Conservation (phyloP, 2,329 filamentous ascomycete species). For the Phoma sp. region DNA sequence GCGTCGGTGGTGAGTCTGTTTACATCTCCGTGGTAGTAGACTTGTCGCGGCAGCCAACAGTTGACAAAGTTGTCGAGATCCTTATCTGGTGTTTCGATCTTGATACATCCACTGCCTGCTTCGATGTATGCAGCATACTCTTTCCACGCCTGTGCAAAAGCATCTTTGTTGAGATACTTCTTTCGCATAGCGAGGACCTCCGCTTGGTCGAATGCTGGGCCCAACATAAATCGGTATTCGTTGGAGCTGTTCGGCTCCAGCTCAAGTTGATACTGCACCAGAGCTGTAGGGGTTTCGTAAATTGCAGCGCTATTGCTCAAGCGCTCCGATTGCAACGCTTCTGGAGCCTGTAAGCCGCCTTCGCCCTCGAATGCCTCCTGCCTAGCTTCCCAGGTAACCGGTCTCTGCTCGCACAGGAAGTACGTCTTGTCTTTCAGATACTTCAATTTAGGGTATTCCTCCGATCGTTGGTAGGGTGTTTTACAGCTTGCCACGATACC, state of each 20-base stretch:
- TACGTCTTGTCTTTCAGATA: slow-evolving; percentile 65
- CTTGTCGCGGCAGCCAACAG: slow-evolving; percentile 65
- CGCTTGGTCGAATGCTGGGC: slow-evolving; percentile 61
- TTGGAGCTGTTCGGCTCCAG: slow-evolving; percentile 52
- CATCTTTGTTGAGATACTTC: slow-evolving; percentile 60
- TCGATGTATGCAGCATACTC: slow-evolving; percentile 62
- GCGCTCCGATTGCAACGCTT: slow-evolving; percentile 50
- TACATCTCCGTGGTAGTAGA: slow-evolving; percentile 66
- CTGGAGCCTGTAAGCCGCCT: slow-evolving; percentile 62
- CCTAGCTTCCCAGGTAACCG: slow-evolving; percentile 61
- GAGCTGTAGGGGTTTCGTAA: slow-evolving; percentile 64
- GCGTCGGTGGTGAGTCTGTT: slow-evolving; percentile 66
- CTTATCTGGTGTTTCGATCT: slow-evolving; percentile 63
- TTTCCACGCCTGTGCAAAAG: slow-evolving; percentile 55
- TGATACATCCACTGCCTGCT: slow-evolving; percentile 59
- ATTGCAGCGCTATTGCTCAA: slow-evolving; percentile 59
- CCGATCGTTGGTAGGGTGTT: slow-evolving; percentile 65
- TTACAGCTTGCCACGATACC: slow-evolving; percentile 62
- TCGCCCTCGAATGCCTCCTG: slow-evolving; percentile 64
- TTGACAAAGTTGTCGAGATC: slow-evolving; percentile 66
- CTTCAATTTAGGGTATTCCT: slow-evolving; percentile 66
- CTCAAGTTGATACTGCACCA: slow-evolving; percentile 60
- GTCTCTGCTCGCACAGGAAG: slow-evolving; percentile 61
- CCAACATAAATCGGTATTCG: slow-evolving; percentile 64
- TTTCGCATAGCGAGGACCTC: slow-evolving; percentile 57